A percentile compares a stretch with the other conserved stretches of the same genome.
Evolutionary conservation across 2,329 filamentous ascomycete genomes (phyloP).

Genomic region (Fusarium drepaniforme): DNA sequence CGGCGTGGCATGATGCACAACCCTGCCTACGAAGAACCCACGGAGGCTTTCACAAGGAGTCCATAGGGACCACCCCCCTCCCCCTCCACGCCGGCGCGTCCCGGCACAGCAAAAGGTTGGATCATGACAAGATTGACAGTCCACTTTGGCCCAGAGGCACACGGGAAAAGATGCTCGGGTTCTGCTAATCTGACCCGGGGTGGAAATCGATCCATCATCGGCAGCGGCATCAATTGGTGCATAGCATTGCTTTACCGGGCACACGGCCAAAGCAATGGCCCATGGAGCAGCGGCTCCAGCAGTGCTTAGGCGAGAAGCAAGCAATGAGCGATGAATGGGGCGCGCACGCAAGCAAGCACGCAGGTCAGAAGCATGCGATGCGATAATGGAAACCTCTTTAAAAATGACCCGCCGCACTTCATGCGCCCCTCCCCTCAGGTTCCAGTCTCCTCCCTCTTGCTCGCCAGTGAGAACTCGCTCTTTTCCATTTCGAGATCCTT

Average conservation of each 20-base stretch:
- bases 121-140: constrained; percentile 44
- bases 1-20: constrained; percentile 44
- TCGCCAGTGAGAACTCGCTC: constrained; percentile 36
- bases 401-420: constrained; percentile 42
- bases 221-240: constrained; percentile 5
- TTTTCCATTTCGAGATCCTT: constrained; percentile 29
- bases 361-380: constrained; percentile 7
- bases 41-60: constrained; percentile 11
- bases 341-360: not conserved
- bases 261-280: not conserved
- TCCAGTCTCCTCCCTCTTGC: constrained; percentile 19
- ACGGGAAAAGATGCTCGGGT: constrained; percentile 22
- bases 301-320: not conserved
- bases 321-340: not conserved
- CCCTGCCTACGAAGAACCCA: constrained; percentile 32
- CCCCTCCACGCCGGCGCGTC: constrained; percentile 41
- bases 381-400: constrained; percentile 24
- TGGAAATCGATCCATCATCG: constrained; percentile 33
- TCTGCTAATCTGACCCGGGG: constrained; percentile 16
- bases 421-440: constrained; percentile 33
- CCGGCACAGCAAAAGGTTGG: constrained; percentile 35
- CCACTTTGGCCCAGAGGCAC: constrained; percentile 39
- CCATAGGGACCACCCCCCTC: constrained; percentile 27
- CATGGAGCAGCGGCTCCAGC: not conserved
- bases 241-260: not conserved